Evolutionary conservation across 208 protist species (phyloP).

Genomic region (Leishmania mexicana): DNA sequence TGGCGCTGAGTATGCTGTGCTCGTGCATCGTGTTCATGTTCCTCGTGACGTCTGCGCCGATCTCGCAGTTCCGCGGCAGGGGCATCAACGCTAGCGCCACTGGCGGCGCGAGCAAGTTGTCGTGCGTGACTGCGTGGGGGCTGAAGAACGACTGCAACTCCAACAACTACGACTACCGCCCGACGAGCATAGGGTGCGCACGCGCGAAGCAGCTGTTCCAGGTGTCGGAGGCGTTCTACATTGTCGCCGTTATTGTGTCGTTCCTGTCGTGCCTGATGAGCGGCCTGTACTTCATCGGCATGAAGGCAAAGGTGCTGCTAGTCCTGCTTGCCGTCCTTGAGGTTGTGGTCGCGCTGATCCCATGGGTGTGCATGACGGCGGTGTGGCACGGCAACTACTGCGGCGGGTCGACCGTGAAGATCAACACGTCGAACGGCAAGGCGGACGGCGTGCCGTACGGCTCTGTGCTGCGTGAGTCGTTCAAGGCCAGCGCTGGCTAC

Average conservation of each 20-base stretch:
- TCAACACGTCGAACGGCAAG: slow-evolving; percentile 20
- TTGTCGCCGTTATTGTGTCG: slow-evolving; percentile 55
- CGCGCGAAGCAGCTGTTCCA: slow-evolving; percentile 47
- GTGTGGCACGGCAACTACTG: slow-evolving; percentile 44
- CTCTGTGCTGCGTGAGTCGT: slow-evolving; percentile 30
- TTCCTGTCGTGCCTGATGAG: slow-evolving; percentile 31
- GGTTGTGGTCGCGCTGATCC: slow-evolving; percentile 39
- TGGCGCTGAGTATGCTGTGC: slow-evolving; percentile 49
- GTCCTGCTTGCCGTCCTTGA: slow-evolving; percentile 30
- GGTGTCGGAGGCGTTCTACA: slow-evolving; percentile 56
- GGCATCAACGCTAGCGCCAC: slow-evolving; percentile 11
- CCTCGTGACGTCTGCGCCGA: slow-evolving; percentile 45
- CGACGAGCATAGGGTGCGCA: slow-evolving; percentile 16
- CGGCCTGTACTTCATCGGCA: slow-evolving; percentile 38
- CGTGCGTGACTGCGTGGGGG: slow-evolving; percentile 62
- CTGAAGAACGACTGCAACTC: slow-evolving; percentile 50
- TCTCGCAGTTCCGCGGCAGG: slow-evolving; percentile 59
- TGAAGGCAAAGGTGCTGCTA: slow-evolving; percentile 25
- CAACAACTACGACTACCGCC: slow-evolving; percentile 29
- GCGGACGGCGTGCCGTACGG: slow-evolving; percentile 30
- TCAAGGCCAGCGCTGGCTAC: slow-evolving; percentile 47
- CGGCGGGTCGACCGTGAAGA: slow-evolving; percentile 10
- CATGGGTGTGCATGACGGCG: slow-evolving; percentile 61
- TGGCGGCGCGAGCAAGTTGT: slow-evolving; percentile 31
- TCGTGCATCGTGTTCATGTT: slow-evolving; percentile 57